These are phyloP conservation scores for Wickerhamomyces ciferrii DNA, from an alignment of 805 yeast species.

Conservation along the genomic window DNA sequence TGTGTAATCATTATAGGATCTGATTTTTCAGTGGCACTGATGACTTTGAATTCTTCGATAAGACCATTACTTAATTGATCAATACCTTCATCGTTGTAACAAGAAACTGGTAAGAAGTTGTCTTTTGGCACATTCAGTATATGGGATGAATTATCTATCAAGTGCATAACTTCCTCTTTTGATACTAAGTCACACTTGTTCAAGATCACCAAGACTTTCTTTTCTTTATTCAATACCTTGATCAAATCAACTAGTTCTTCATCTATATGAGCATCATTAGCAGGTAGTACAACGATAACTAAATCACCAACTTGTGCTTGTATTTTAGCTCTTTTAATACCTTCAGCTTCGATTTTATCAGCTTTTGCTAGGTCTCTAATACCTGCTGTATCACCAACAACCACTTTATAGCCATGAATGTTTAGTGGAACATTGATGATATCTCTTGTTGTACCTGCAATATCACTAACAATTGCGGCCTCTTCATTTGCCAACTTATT, in stretches of 20 bases:
- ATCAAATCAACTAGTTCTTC: constrained; percentile 36
- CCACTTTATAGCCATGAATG: constrained; percentile 76
- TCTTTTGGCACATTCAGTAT: constrained; percentile 16
- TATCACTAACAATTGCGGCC: constrained; percentile 84
- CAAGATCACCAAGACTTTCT: constrained; percentile 38
- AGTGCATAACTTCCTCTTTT: constrained; percentile 9
- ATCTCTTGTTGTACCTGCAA: constrained; percentile 95
- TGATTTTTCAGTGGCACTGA: constrained; percentile 44
- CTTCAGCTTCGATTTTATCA: constrained; percentile 70
- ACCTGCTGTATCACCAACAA: constrained; percentile 93
- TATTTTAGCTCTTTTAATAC: constrained; percentile 70
- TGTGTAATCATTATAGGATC: constrained; percentile 72
- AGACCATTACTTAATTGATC: constrained; percentile 36
- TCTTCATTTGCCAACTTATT: constrained; percentile 74
- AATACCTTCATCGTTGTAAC: constrained; percentile 54
- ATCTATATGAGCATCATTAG: constrained; percentile 30
- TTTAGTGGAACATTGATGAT: constrained; percentile 76
- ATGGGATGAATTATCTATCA: constrained; percentile 18
- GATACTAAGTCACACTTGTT: constrained; percentile 55
- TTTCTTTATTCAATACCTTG: constrained; percentile 18
- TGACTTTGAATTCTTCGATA: constrained; percentile 36
- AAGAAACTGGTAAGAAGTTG: constrained; percentile 47
- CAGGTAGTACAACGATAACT: constrained; percentile 59
- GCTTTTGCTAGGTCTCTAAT: constrained; percentile 44
- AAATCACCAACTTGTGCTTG: constrained; percentile 61